Evolutionary conservation across 345 rosid genomes (phyloP), one percentile per base, ranked within the genome.

Genomic region (Eucalyptus pauciflora): DNA sequence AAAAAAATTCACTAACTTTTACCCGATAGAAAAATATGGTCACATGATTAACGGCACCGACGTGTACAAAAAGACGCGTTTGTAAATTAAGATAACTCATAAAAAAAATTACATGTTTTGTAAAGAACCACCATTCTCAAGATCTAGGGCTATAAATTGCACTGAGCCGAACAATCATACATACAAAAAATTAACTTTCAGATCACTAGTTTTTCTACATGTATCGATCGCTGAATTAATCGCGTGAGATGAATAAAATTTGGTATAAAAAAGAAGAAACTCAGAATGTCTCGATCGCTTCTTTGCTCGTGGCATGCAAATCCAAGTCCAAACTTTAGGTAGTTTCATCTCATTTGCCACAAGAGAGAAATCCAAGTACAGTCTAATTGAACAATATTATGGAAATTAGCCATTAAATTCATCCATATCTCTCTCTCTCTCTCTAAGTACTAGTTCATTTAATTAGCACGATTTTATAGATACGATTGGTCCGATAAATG

Each of bases 111-210:
- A 67, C 6, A 31, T 31, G 11, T 67, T 14, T 6, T 4, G 11
- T 14, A 33, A 16, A 67, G 5, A 31, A 31, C 3, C 79, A 16
- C 11, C 43, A 16, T 67, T 31, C 79, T 67, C 20, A n/a, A 31
- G 5, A 67, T 15, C 22, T 31, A 15, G 79, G 41, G 6, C 37
- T 31, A 15, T 67, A 33, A 33, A 67, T 31, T 31, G 20, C 11
- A 17, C 13, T 1, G 1, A 8, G 45, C 13, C 2, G 18, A 17
- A 64, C 31, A 12, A 8, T 69, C 13, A 8, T 1, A 8, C 5
- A 33, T 33, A 16, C 1, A 4, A 37, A 71, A 18, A 71, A 18
- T 33, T 33, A 5, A 33, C 4, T 67, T 31, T 31, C 1, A 43
- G 11, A 37, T 16, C 22, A 16, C 20, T 67, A 4, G 4, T 31